Base-by-base conservation (phyloP, 2,329 filamentous ascomycete species). In the Dactylella cylindrospora region DNA sequence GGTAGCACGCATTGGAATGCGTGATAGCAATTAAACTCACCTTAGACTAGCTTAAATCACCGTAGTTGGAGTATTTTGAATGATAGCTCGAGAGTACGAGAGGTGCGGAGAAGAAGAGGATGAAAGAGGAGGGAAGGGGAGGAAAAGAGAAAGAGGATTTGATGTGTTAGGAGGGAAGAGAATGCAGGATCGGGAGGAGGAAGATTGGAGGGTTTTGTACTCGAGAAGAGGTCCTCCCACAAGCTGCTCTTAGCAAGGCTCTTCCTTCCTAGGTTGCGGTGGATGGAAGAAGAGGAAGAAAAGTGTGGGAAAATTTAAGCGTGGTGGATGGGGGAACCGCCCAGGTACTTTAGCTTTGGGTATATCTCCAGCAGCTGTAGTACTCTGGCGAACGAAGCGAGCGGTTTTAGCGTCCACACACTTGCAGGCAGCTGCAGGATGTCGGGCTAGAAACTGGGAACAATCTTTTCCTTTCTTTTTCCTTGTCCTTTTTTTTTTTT, bases 51-150 rank as follows among this genome's bases (percentile, higher is more conserved):
- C 32, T 51, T 32, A 36, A 40, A 33, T 51, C 57, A 65, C 62
- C 45, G 62, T 50, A 65, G 36, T 65, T 59, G 41, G 26, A 59
- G 60, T 65, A 57, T 65, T 43, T 55, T 55, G 59, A 29, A 45
- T 22, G 41, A 39, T 26, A 19, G n/a, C 12, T 9, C 12, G 12
- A 26, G 17, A 31, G 31, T 17, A 19, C 12, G 22, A 17, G 32
- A 13, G 13, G 32, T 8, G 32, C 22, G 22, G 15, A 26, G 31
- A n/a, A 5, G 29, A 23, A 44, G 31, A 29, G 26, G 26, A 26
- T 36, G 13, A 26, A 17, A 36, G 35, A 23, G 19, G 49, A 13
- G 26, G 39, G 38, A 50, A 46, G 52, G 29, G 40, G 26, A 36
- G 39, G 26, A 59, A 39, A 50, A 20, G 35, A 49, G 46, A 49